Conservation (phyloP, 139 green algal species). For the Picochlorum sp. region DNA sequence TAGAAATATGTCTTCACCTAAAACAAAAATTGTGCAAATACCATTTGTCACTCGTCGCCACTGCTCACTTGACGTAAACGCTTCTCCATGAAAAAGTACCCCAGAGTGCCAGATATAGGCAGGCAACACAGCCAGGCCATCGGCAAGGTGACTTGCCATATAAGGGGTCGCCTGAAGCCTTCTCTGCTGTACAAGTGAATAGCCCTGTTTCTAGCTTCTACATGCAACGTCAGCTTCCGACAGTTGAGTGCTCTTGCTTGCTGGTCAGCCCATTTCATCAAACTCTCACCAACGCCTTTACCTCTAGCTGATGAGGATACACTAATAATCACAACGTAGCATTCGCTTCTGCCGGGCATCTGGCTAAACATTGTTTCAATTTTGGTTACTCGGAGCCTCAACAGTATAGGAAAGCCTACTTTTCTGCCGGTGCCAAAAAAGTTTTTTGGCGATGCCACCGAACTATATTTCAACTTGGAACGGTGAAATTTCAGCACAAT, state of each 20-base stretch:
- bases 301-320: neutral
- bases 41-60: too few species aligned
- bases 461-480: neutral
- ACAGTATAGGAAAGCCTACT: neutral
- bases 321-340: neutral
- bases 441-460: neutral
- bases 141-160: neutral
- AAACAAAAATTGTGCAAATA: too few species aligned
- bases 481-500: neutral
- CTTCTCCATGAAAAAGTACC: neutral
- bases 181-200: neutral
- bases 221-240: neutral
- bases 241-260: neutral
- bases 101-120: neutral
- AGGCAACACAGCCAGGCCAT: neutral
- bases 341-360: neutral
- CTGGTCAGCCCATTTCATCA: neutral
- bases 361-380: neutral
- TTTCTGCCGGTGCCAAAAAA: neutral
- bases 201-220: neutral
- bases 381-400: neutral
- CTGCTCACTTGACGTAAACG: too few species aligned
- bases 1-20: too few species aligned
- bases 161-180: neutral
- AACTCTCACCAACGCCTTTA: neutral